Evolutionary conservation across 2,329 filamentous ascomycete species (phyloP), one percentile per base, ranked within the genome.

Genomic region (Pseudogymnoascus sp.): DNA sequence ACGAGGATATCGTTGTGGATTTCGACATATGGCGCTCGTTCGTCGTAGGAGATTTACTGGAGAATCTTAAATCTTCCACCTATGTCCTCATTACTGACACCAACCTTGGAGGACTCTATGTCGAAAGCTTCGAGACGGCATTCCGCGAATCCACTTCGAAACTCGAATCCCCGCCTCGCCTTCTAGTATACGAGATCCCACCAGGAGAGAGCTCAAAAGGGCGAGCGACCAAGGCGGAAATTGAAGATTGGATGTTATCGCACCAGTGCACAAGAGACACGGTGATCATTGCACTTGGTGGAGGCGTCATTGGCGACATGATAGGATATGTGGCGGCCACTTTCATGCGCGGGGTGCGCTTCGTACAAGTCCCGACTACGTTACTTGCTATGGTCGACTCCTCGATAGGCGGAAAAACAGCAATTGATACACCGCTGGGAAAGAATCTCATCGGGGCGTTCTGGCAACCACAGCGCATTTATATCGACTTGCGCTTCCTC

Each of bases 81-180:
- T 99, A 98, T 75, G 89, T 98, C 65, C 87, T 99, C 67, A 90
- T 99, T 72, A 98, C 95, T 76, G 95, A 99, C 78, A 96, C 93
- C 54, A 98, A 98, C 74, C 85, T 99, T 67, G 85, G 84, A 67
- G 83, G 88, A 21, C 83, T 88, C 71, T 98, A 98, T 76, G 87
- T 92, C 0, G 86, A 90, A n/a, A 74, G 80, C 28, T 97, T 99
- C 76, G 78, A 86, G 73, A 78, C 83, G 66, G 80, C 81, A 68
- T 93, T 95, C 77, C 77, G 85, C 61, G 70, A 73, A 45, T 77
- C 80, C 54, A 70, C 73, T 31, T 65, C 67, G 7, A 73, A 72
- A 63, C 64, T 64, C 66, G 72, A 81, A 61, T 74, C 78, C 63
- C 74, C 78, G 11, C 83, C 86, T 7, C 87, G 93, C 45, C 85